phyloP scores from a whole-genome alignment of 345 rosid species.

The Eucalyptus cloeziana region DNA sequence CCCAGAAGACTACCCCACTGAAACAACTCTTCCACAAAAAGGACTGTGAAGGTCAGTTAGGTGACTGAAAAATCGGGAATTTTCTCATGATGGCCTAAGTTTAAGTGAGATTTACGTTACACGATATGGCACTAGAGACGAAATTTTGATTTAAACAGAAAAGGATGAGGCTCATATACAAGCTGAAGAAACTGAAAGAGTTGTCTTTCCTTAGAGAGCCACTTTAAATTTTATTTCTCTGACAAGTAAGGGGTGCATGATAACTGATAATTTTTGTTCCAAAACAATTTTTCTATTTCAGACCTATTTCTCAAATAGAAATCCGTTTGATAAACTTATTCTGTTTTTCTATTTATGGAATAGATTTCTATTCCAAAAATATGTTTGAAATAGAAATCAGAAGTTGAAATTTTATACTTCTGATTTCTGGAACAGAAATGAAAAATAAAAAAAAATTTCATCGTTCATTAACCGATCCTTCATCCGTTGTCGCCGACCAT shows the following conservation, averaged over 20 bases:
- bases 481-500: too few species aligned
- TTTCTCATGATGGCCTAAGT: not conserved
- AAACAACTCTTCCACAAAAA: not conserved
- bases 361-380: too few species aligned
- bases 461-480: too few species aligned
- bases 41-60: not conserved
- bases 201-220: not conserved
- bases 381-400: too few species aligned
- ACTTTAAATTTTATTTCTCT: not conserved
- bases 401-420: too few species aligned
- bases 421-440: too few species aligned
- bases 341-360: too few species aligned
- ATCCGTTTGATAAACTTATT: too few species aligned
- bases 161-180: not conserved
- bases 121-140: not conserved
- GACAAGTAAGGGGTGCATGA: not conserved
- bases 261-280: too few species aligned
- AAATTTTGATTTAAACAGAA: not conserved
- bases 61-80: not conserved
- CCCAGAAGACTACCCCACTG: not conserved
- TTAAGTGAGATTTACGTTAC: not conserved
- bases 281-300: too few species aligned
- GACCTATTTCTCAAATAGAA: too few species aligned
- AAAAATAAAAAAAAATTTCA: too few species aligned
- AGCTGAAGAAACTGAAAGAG: not conserved